A percentile compares a stretch with the other conserved stretches of the same genome.
phyloP scores from a whole-genome alignment of 345 rosid species.

The Lepidium didymum region DNA sequence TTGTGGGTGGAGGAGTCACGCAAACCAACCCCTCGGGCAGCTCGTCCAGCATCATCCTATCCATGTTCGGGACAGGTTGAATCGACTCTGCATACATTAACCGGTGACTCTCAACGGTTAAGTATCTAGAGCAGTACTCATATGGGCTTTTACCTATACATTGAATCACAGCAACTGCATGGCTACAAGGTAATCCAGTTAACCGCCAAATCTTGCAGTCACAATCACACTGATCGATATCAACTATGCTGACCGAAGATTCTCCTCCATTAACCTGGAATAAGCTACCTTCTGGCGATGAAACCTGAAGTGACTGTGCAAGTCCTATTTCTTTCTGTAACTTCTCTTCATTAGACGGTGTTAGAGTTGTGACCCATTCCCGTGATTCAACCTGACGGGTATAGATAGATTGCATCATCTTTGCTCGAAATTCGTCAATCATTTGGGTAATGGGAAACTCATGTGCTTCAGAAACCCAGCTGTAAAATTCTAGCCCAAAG shows the following conservation, averaged over 20 bases:
- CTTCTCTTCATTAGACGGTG: conserved; percentile 75
- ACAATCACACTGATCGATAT: conserved; percentile 66
- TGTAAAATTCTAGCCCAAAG: conserved; percentile 70
- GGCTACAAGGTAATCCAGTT: conserved; percentile 78
- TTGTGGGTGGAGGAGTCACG: conserved; percentile 86
- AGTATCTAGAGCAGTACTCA: conserved; percentile 71
- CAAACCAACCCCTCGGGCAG: conserved; percentile 32
- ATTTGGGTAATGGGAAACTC: conserved; percentile 92
- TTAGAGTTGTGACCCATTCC: conserved; percentile 64
- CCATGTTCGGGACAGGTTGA: conserved; percentile 77
- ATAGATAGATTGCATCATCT: conserved; percentile 82
- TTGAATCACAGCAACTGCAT: conserved; percentile 62
- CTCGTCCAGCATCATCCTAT: conserved; percentile 42
- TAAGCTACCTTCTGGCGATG: conserved; percentile 38
- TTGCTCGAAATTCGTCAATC: conserved; percentile 66
- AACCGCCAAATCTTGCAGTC: conserved; percentile 77
- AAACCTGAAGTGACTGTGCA: conserved; percentile 46
- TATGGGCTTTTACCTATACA: conserved; percentile 57
- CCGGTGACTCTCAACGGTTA: conserved; percentile 45
- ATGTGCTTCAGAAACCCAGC: conserved; percentile 86
- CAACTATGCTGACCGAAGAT: conserved; percentile 40
- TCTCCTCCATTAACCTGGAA: conserved; percentile 74
- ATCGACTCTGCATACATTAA: conserved; percentile 61
- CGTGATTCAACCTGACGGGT: conserved; percentile 55
- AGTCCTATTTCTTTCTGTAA: conserved; percentile 48